Percentiles rank a stretch among this genome's conserved stretches.
Evolutionary conservation across 768 basidiomycete genomes (phyloP).

Genomic region (Dacryopinax spathularia): DNA sequence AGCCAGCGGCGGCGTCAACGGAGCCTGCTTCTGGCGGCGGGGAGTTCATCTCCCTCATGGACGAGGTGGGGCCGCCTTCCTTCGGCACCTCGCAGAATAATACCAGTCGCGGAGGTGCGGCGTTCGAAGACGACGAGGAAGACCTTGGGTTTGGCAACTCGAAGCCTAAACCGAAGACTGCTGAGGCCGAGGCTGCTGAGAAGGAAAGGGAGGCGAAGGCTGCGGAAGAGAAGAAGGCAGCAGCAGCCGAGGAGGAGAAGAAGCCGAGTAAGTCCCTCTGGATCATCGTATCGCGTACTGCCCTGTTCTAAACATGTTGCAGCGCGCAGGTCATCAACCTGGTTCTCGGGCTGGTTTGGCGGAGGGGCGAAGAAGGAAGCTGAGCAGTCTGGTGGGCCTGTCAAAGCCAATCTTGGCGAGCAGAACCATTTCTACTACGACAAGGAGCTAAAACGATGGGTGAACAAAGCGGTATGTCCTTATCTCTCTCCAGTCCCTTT

Average conservation of each 20-base stretch:
- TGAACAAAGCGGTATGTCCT: conserved; percentile 72
- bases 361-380: conserved; percentile 50
- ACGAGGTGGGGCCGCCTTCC: conserved; percentile 36
- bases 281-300: conserved; percentile 9
- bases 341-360: conserved; percentile 58
- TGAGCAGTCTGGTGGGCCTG: conserved; percentile 44
- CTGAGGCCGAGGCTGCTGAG: conserved; percentile 14
- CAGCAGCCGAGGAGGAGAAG: conserved; percentile 7
- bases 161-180: conserved; percentile 28
- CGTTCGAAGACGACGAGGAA: conserved; percentile 53
- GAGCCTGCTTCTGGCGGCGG: conserved; percentile 34
- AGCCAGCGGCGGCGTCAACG: conserved; percentile 29
- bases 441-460: conserved; percentile 88
- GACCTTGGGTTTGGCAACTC: conserved; percentile 84
- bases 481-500: not conserved
- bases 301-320: conserved; percentile 2
- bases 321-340: conserved; percentile 19
- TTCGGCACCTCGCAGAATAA: conserved; percentile 8
- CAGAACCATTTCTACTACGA: conserved; percentile 85
- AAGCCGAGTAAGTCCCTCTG: conserved; percentile 14
- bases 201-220: conserved; percentile 21
- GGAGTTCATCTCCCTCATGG: conserved; percentile 77
- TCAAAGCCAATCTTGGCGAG: conserved; percentile 87
- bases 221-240: conserved; percentile 15
- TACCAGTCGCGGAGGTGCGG: conserved; percentile 11